Evolutionary conservation across 2,329 filamentous ascomycete genomes (phyloP).

Genomic region (Diaporthe sp.): DNA sequence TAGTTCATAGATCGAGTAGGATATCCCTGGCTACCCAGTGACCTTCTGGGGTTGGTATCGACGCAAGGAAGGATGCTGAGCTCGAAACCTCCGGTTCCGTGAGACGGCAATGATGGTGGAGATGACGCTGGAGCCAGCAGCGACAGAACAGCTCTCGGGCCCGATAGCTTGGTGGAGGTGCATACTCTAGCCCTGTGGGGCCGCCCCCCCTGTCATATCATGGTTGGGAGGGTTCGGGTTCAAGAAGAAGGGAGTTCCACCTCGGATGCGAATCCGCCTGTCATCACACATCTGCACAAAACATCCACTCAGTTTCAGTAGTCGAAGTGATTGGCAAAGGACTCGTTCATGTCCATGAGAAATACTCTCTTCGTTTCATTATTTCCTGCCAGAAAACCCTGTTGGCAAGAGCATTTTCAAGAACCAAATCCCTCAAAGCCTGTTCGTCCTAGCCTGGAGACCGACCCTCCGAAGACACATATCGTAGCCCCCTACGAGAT

Average conservation of each 20-base stretch:
- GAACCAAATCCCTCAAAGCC: background rate
- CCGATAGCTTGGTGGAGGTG: conserved; percentile 25
- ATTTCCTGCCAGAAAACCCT: background rate
- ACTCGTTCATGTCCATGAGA: conserved; percentile 3
- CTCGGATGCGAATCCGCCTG: background rate
- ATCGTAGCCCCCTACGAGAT: conserved; percentile 30
- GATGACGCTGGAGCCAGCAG: conserved; percentile 1
- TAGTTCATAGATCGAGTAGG: background rate
- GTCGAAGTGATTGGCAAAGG: background rate
- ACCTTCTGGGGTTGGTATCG: background rate
- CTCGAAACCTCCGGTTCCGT: background rate
- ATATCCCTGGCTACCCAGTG: background rate
- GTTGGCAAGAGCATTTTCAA: conserved; percentile 19
- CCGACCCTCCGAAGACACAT: conserved; percentile 22
- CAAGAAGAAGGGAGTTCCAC: background rate
- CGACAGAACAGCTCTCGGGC: conserved; percentile 23
- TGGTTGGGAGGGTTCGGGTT: conserved; percentile 18
- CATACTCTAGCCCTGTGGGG: conserved; percentile 18
- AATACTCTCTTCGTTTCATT: conserved; percentile 24
- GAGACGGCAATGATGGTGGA: conserved; percentile 4
- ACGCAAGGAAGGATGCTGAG: background rate
- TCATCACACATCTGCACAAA: background rate
- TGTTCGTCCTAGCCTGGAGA: conserved; percentile 12
- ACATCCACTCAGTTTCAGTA: too few species aligned
- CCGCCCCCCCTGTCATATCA: background rate